Base-by-base conservation (phyloP, 805 yeast species). In the Sugiyamaella valdiviana region DNA sequence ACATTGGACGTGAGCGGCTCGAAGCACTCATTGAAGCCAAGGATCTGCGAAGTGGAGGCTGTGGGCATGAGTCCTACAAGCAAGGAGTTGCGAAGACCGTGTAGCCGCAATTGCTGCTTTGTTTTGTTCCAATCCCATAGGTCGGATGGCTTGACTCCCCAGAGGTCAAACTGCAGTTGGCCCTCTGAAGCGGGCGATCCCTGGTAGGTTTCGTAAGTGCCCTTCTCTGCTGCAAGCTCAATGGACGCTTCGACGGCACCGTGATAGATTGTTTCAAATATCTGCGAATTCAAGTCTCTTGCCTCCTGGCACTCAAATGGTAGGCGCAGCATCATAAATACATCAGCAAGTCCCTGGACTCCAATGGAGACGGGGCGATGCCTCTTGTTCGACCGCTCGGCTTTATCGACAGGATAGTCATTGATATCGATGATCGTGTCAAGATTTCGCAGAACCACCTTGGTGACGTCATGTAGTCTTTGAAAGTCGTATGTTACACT, bases 11-110 rank as follows among this genome's bases (percentile, higher is more conserved):
- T 88, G 58, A 80, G 77, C 5, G 98, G 98, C 65, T 91, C 98
- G 62, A 90, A 86, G 66, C 96, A 89, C 69, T 90, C 98, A 52
- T 80, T 87, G 71, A 77, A 87, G 15, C 97, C 97, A 46, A 90
- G 71, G 39, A 90, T 89, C 68, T 89, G 96, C 1, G 97, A 89
- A 1, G 97, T 90, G 0, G 96, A 86, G 1, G 98, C 97, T 14
- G 97, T 90, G 37, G 98, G 98, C 98, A 90, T 90, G 45, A 95
- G 89, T 1, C 95, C 97, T 29, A 90, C 85, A 15, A 90, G 66
- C 44, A 90, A 69, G 4, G 97, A 89, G 69, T 90, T 90, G 59
- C 96, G 70, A 19, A 90, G 61, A 23, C 97, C 97, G 58, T 77
- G 67, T 37, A 65, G 62, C 39, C 66, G 64, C 46, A 90, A 75